Evolutionary conservation across 495 filamentous ascomycete genomes (phyloP).

Genomic region (Cetradonia linearis): DNA sequence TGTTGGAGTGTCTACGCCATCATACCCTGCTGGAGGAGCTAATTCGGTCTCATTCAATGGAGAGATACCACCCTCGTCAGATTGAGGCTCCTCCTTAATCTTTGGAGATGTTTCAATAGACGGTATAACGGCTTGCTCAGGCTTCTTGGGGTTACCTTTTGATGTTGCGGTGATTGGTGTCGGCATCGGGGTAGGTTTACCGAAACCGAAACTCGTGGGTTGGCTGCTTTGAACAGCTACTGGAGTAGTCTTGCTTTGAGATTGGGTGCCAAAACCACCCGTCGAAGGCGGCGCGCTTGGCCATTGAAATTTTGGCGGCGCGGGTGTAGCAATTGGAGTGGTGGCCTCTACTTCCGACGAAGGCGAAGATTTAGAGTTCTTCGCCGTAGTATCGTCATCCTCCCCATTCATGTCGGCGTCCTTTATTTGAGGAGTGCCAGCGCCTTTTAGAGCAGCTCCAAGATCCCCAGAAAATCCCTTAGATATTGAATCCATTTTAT

Average conservation of each 20-base stretch:
- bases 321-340: constrained; percentile 29
- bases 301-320: constrained; percentile 39
- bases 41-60: constrained; percentile 20
- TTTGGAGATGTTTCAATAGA: constrained; percentile 19
- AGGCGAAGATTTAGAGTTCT: constrained; percentile 27
- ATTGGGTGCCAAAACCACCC: constrained; percentile 30
- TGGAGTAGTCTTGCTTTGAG: constrained; percentile 28
- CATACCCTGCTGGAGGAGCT: constrained; percentile 17
- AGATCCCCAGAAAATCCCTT: constrained; percentile 47
- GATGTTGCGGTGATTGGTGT: constrained; percentile 23
- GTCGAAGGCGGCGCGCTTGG: constrained; percentile 24
- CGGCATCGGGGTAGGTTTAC: constrained; percentile 21
- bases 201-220: constrained; percentile 34
- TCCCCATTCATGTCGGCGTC: constrained; percentile 50
- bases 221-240: constrained; percentile 30
- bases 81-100: constrained; percentile 28
- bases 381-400: constrained; percentile 30
- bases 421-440: constrained; percentile 38
- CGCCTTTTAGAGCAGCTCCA: constrained; percentile 35
- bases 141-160: constrained; percentile 19
- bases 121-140: constrained; percentile 16
- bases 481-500: constrained; percentile 41
- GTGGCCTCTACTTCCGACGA: constrained; percentile 21
- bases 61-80: constrained; percentile 21
- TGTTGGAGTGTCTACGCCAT: constrained; percentile 3